Percentiles rank a stretch among this genome's conserved stretches.
These are phyloP conservation scores for Lachancea sp. DNA, from an alignment of 805 yeast genomes.

Conservation along the genomic window DNA sequence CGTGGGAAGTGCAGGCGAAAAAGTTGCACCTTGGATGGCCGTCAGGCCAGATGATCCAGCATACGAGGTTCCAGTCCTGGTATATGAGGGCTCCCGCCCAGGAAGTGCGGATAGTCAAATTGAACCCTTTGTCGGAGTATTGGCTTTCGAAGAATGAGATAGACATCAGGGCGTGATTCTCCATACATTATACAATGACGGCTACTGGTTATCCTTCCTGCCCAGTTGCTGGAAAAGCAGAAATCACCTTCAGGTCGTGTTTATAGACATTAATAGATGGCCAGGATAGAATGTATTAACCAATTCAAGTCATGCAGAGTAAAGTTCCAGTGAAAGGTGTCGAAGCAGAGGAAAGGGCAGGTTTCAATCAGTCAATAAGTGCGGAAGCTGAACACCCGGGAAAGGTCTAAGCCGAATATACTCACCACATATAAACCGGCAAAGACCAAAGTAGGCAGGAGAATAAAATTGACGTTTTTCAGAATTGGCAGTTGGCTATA, in stretches of 20 bases:
- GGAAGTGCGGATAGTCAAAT: conserved; percentile 2
- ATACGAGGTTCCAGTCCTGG: conserved; percentile 6
- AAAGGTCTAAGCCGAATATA: conserved; percentile 64
- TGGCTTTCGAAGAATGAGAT: conserved; percentile 2
- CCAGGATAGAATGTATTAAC: background rate
- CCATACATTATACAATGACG: no score
- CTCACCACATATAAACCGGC: conserved; percentile 54
- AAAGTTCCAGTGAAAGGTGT: background rate
- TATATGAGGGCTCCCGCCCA: conserved; percentile 6
- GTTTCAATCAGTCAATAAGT: conserved; percentile 12
- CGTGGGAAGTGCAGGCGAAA: background rate
- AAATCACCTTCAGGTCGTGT: background rate
- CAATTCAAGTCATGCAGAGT: background rate
- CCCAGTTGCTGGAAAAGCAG: background rate
- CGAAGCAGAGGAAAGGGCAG: background rate
- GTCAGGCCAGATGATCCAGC: conserved; percentile 5
- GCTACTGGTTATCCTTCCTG: no score
- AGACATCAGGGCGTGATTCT: no score
- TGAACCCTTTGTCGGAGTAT: conserved; percentile 5
- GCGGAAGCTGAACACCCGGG: conserved; percentile 39
- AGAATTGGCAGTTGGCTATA: conserved; percentile 67
- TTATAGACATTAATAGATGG: background rate
- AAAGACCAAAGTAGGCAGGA: conserved; percentile 59
- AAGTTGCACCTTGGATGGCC: conserved; percentile 2
- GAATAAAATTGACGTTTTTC: conserved; percentile 54